These are phyloP conservation scores for Paralagenidium karlingii DNA, from an alignment of 352 stramenopile genomes.

Conservation along the genomic window DNA sequence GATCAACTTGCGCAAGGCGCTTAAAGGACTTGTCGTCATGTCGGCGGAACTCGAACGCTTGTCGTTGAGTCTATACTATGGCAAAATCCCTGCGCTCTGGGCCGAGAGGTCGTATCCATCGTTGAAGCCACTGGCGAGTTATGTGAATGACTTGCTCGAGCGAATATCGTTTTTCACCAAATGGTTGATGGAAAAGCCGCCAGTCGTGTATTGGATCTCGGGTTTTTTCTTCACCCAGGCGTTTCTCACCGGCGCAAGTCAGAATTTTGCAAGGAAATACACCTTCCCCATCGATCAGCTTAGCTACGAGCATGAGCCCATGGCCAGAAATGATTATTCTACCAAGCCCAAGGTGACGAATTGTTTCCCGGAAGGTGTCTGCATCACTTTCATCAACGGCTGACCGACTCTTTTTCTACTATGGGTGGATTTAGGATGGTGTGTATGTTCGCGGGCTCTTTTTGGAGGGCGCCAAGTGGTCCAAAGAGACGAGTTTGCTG, in stretches of 20 bases:
- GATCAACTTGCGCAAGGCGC: conserved; percentile 76
- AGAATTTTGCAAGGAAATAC: conserved; percentile 91
- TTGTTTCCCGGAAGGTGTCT: conserved; percentile 18
- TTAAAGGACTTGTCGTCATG: conserved; percentile 92
- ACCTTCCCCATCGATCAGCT: conserved; percentile 86
- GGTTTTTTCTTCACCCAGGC: conserved; percentile 95
- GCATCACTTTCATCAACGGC: conserved; percentile 57
- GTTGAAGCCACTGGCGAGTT: conserved; percentile 85
- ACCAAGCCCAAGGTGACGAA: conserved; percentile 43
- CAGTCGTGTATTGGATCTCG: conserved; percentile 88
- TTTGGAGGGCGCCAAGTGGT: conserved; percentile 82
- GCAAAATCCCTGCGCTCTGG: conserved; percentile 88
- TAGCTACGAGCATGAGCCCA: conserved; percentile 68
- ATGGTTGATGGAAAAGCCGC: conserved; percentile 83
- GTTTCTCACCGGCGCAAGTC: conserved; percentile 90
- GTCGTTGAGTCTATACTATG: conserved; percentile 84
- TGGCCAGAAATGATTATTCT: conserved; percentile 60
- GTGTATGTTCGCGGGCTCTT: conserved; percentile 84
- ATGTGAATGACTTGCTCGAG: conserved; percentile 85
- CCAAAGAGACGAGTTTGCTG: conserved; percentile 51
- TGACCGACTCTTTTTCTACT: conserved; percentile 34
- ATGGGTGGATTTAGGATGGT: conserved; percentile 64
- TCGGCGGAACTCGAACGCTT: conserved; percentile 88
- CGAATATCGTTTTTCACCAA: conserved; percentile 84
- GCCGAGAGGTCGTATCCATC: conserved; percentile 86